Evolutionary conservation across 495 filamentous ascomycete genomes (phyloP).

Genomic region (Recurvomyces mirabilis): DNA sequence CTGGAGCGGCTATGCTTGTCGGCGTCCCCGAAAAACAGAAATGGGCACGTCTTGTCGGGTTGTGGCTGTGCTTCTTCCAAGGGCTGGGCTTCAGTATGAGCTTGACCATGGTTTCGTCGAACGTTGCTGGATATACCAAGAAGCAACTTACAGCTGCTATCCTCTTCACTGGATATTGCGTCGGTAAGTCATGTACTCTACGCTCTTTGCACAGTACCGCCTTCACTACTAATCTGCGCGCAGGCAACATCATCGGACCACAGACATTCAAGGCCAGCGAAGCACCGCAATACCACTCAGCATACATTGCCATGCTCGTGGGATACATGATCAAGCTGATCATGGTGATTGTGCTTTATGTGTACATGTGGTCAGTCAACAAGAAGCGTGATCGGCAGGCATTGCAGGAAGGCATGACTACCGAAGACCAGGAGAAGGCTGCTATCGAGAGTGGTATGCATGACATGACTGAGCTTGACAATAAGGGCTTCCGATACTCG

Average conservation of each 20-base stretch:
- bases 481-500: constrained; percentile 43
- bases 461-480: constrained; percentile 46
- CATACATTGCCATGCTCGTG: constrained; percentile 47
- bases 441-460: constrained; percentile 19
- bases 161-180: too few relatives aligned
- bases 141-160: constrained; percentile 40
- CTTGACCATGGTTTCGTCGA: constrained; percentile 29
- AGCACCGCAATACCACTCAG: constrained; percentile 18
- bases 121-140: constrained; percentile 47
- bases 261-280: constrained; percentile 5
- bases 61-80: constrained; percentile 33
- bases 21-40: constrained; percentile 36
- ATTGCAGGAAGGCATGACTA: background rate
- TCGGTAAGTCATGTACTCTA: too few relatives aligned
- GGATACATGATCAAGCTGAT: constrained; percentile 41
- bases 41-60: constrained; percentile 43
- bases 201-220: too few relatives aligned
- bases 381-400: constrained; percentile 27
- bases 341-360: constrained; percentile 37
- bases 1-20: constrained; percentile 28
- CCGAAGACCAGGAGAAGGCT: background rate
- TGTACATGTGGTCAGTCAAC: constrained; percentile 45
- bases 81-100: constrained; percentile 35
- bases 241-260: constrained; percentile 29
- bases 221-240: too few relatives aligned